phyloP scores from a whole-genome alignment of 345 rosid species.

The Lepidium africanum region DNA sequence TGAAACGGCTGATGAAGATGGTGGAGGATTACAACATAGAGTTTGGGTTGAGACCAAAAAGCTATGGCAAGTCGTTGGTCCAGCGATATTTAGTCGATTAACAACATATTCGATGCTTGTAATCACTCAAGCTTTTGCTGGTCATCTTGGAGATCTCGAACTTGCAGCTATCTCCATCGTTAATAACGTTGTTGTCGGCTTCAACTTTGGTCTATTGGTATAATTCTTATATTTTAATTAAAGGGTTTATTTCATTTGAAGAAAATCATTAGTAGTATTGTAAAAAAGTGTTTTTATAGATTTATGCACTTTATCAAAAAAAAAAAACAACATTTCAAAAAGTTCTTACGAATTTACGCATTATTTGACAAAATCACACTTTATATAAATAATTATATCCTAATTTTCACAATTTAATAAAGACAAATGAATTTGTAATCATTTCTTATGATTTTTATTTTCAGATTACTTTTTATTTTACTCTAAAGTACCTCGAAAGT shows the following conservation, averaged over 20 bases:
- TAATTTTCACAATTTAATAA: no score
- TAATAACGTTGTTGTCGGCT: conserved; percentile 60
- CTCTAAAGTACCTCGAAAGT: no score
- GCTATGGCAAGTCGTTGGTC: conserved; percentile 85
- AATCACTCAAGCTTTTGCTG: conserved; percentile 93
- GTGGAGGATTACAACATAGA: conserved; percentile 24
- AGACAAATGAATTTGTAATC: no score
- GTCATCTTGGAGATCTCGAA: conserved; percentile 86
- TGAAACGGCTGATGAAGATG: conserved; percentile 24
- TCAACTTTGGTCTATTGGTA: conserved; percentile 84
- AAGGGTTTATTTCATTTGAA: background rate
- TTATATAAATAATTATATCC: no score
- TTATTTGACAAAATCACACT: no score
- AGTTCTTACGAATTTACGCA: no score
- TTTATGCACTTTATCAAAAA: no score
- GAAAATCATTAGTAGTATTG: background rate
- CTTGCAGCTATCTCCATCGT: conserved; percentile 87
- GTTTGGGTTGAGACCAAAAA: conserved; percentile 73
- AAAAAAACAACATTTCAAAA: no score
- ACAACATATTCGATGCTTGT: conserved; percentile 74
- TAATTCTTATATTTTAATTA: background rate
- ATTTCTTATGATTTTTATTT: no score
- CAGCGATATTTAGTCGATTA: conserved; percentile 69
- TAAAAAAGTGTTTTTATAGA: no score
- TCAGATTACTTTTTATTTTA: no score